Base-by-base conservation (phyloP, 768 basidiomycete species). In the Kwoniella dejecticola region DNA sequence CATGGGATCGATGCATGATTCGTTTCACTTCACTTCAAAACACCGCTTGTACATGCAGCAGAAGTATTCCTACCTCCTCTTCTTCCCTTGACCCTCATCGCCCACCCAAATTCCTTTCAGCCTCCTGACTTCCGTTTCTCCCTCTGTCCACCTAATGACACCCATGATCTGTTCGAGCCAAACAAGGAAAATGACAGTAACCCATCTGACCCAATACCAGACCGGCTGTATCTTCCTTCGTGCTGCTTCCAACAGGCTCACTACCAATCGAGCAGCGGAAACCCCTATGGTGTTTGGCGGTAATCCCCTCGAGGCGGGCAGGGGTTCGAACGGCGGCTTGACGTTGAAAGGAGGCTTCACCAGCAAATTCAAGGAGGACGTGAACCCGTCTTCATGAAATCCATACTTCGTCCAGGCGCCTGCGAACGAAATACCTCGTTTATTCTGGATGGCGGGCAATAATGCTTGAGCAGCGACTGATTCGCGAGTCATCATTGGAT, bases 361-460 rank as follows among this genome's bases (percentile, higher is more conserved):
- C 44, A 72, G 33, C 7, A 68, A 40, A 21, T 63, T 64, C 53
- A 83, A 68, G 7, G 82, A 83, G 1, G 81, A 79, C 2, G 83
- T 78, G 73, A 89, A 89, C 2, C 87, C 88, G 70, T 89, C 89
- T 78, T 90, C 88, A 78, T 91, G 89, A 81, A 90, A 89, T 17
- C 88, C 89, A 68, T 89, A 89, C 58, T 84, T 84, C 45, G 86
- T 82, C 81, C 87, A 90, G 24, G 89, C 89, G 10, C 88, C 87
- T 1, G 83, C 87, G 70, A 82, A 88, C 7, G 86, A 83, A 66
- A 89, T 83, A 3, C 83, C 83, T 8, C 87, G 82, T 46, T 69
- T 82, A 68, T 84, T 84, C 77, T 90, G 88, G 57, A 89, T 89
- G 15, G 70, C 73, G 49, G 74, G 72, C 72, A 89, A 83, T 24